Conservation (phyloP, 805 yeast genomes). For the Cyberlindnera nakhonratchasimensis region DNA sequence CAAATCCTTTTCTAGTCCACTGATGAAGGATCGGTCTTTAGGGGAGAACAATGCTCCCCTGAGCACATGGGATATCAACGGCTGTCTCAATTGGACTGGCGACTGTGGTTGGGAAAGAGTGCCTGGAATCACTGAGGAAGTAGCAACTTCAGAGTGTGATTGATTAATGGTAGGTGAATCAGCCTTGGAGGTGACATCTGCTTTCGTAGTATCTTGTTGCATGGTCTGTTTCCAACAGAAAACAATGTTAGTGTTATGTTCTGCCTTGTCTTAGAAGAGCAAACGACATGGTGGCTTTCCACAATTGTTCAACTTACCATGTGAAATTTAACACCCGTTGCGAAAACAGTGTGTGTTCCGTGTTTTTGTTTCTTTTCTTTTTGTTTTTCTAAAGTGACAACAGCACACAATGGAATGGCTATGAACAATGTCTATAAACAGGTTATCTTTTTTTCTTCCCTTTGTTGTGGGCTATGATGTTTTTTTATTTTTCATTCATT, state of each 20-base stretch:
- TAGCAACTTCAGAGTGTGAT: neutral
- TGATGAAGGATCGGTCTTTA: constrained; percentile 47
- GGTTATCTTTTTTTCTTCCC: no score
- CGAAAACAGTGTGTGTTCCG: no score
- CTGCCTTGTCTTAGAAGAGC: neutral
- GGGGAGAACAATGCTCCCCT: constrained; percentile 39
- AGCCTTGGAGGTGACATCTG: neutral
- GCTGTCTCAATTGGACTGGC: constrained; percentile 7
- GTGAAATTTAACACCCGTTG: no score
- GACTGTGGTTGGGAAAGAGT: neutral
- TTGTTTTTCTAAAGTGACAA: no score
- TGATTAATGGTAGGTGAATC: neutral
- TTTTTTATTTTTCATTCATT: neutral
- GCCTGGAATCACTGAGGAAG: neutral
- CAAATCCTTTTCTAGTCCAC: constrained; percentile 46
- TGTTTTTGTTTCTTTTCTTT: no score
- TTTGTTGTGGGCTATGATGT: neutral
- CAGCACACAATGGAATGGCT: no score
- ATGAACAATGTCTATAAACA: no score
- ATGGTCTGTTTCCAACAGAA: neutral
- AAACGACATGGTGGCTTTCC: no score
- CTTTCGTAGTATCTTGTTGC: neutral
- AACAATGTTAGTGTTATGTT: neutral
- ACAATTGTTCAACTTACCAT: no score
- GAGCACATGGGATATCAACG: constrained; percentile 29